Base-by-base conservation (phyloP, 345 rosid genomes). In the Syzygium jambos region DNA sequence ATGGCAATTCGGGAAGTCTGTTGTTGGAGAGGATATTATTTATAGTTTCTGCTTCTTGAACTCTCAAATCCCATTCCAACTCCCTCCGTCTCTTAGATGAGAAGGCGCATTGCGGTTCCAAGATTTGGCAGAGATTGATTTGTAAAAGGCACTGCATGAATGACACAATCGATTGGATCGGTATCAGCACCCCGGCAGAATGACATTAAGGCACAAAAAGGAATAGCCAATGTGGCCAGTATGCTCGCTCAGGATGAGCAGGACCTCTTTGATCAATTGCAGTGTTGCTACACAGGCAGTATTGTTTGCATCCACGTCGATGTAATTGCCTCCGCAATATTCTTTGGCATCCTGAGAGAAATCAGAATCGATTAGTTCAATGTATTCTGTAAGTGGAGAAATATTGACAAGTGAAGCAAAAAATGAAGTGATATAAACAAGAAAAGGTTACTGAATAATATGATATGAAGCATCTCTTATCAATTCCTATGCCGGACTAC, bases 21-120 rank as follows among this genome's bases (percentile, higher is more conserved):
- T 88, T 51, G 7, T 9, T 55, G 51, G 86, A 82, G 59, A 77
- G 43, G 85, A 91, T 55, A 38, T 84, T 63, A 3, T 80, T 87
- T 77, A 87, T 11, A 29, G 68, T 82, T 21, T 88, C 89, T 55
- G 87, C 91, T 78, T 90, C 93, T 30, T 82, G 86, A 52, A 88
- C 89, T 78, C 89, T 88, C 59, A 80, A 78, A 51, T 89, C 90
- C 90, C 90, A 89, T 43, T 88, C 86, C 59, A 89, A 84, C 38
- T 87, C 85, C 56, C 83, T 63, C 22, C 87, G 84, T 61, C 87
- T 90, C 85, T 85, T 84, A 11, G 91, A 89, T 52, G 92, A 5
- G 78, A 88, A 90, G 12, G 92, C 93, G 41, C 93, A 91, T 86
- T 91, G 90, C 5, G 92, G 92, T 53, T 91, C 93, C 86, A 91